A percentile compares a stretch with the other conserved stretches of the same genome.
phyloP scores from a whole-genome alignment of 305 asterid species.

The Fraxinus albicans region DNA sequence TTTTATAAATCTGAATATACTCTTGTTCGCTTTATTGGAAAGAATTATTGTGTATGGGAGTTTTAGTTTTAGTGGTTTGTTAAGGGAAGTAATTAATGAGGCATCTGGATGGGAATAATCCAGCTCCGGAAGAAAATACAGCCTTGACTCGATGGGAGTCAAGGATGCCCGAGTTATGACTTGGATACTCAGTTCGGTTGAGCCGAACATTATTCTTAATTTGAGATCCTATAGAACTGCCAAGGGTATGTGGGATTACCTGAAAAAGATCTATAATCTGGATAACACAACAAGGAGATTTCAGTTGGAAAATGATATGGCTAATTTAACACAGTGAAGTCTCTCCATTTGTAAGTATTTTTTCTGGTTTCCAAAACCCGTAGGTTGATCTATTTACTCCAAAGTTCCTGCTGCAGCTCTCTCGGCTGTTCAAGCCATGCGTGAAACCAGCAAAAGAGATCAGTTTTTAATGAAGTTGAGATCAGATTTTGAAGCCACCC shows the following conservation, averaged over 20 bases:
- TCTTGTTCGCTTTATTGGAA: neutral
- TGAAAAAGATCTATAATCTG: neutral
- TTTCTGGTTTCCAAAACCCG: neutral
- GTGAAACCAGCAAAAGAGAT: neutral
- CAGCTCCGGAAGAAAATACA: neutral
- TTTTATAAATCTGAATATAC: neutral
- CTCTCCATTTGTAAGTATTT: neutral
- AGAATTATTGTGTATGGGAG: neutral
- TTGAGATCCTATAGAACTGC: neutral
- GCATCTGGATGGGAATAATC: neutral
- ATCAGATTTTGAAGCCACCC: neutral
- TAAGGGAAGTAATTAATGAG: neutral
- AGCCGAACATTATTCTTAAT: neutral
- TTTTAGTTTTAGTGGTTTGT: neutral
- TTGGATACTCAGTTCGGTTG: neutral
- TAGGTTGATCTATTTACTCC: neutral
- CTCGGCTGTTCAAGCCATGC: neutral
- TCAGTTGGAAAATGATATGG: neutral
- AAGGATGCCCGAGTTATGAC: neutral
- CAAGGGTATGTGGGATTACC: neutral
- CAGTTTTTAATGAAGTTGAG: neutral
- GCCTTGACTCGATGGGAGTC: neutral
- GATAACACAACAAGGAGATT: neutral
- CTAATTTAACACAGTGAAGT: neutral
- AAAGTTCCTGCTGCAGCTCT: neutral